Evolutionary conservation across 345 rosid species (phyloP), one percentile per base, ranked within the genome.

Genomic region (Arabidopsis suecica): DNA sequence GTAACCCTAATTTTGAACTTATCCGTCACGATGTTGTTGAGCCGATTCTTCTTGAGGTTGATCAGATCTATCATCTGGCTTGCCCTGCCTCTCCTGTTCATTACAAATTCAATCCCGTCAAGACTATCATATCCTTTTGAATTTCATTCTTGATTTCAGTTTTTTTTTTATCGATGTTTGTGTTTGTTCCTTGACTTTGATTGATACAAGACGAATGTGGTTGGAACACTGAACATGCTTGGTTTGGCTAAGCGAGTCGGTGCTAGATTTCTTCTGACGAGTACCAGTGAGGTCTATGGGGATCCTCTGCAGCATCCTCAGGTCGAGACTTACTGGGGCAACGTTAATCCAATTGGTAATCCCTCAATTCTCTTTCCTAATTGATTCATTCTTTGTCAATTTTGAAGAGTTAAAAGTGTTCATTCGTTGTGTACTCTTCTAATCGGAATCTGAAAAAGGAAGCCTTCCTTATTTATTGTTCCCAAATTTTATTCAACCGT

Each of bases 241-340:
- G 97, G 97, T 13, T 74, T 91, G 20, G 97, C 97, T 0, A 91
- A 91, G 78, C 71, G 97, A 57, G 86, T 91, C 7, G 91, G 93
- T 32, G 97, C 97, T 0, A 82, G 97, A 16, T 91, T 91, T 84
- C 71, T 91, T 61, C 77, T 91, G 11, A 91, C 97, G n/a, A 91
- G 97, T 78, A 91, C 95, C n/a, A 91, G 97, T 61, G 97, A 91
- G 77, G 95, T 91, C n/a, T 91, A 89, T 34, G 97, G 97, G 11
- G 97, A 91, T 76, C 95, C 95, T 56, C 78, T 91, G 1, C 91
- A 91, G 80, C 95, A 91, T 60, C 97, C 97, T 13, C 97, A 91
- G 79, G 84, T 78, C 6, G 95, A 91, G 85, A 88, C 93, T 64
- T 91, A 91, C 78, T 91, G 95, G 95, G 97, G 95, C 32, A 91